A percentile compares a stretch with the other conserved stretches of the same genome.
These are phyloP conservation scores for Balakata baccata DNA, from an alignment of 345 rosid species.

Conservation along the genomic window DNA sequence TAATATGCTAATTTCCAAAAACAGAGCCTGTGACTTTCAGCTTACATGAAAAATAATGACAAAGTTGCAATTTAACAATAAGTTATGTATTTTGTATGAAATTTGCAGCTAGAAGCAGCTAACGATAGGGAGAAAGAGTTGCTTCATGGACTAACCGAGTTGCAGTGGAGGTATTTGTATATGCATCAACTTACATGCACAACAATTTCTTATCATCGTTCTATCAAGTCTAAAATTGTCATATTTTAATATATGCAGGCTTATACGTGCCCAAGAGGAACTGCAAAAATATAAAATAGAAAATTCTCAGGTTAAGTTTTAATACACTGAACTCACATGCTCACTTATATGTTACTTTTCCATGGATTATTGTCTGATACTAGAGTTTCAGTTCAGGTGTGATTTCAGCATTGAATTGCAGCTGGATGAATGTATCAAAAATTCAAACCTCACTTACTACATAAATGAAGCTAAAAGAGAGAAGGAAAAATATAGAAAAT, in stretches of 20 bases:
- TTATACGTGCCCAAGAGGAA: constrained; percentile 78
- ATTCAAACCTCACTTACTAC: background rate
- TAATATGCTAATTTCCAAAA: background rate
- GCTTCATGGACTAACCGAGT: constrained; percentile 79
- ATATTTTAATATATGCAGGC: constrained; percentile 44
- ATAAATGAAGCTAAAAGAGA: constrained; percentile 7
- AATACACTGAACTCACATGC: background rate
- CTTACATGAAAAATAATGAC: background rate
- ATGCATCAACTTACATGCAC: background rate
- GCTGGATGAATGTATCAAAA: constrained; percentile 9
- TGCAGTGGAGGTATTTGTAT: constrained; percentile 72
- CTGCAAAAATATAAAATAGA: constrained; percentile 74
- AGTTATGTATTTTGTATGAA: background rate
- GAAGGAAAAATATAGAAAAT: background rate
- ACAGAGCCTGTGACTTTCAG: background rate
- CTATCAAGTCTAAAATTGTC: background rate
- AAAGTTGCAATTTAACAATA: background rate
- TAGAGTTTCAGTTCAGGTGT: constrained; percentile 35
- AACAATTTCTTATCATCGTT: background rate
- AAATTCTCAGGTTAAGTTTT: constrained; percentile 30
- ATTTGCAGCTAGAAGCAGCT: constrained; percentile 78
- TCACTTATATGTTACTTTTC: background rate
- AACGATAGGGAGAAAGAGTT: constrained; percentile 90
- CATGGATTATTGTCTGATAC: constrained; percentile 10
- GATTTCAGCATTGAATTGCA: constrained; percentile 11